Percentiles rank a stretch among this genome's conserved stretches.
Evolutionary conservation across 139 green algal species (phyloP).

Genomic region (Zygnema cylindricum): DNA sequence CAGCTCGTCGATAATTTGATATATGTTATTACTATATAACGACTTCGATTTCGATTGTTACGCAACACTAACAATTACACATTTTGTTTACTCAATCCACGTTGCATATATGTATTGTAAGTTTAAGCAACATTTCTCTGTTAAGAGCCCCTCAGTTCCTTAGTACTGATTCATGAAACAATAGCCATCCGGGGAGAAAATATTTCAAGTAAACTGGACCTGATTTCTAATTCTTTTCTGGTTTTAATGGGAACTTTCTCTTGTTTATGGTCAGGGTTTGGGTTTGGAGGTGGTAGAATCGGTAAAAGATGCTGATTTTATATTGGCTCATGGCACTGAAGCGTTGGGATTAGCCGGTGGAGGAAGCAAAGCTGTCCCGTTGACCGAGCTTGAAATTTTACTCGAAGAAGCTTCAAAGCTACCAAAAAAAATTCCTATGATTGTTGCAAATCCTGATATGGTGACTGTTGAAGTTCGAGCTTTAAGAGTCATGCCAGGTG

Average conservation of each 20-base stretch:
- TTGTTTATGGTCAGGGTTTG: conserved; percentile 31
- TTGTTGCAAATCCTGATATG: conserved; percentile 83
- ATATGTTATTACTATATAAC: too few relatives aligned
- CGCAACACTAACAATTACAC: too few relatives aligned
- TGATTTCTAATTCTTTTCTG: too few relatives aligned
- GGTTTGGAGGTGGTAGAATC: conserved; percentile 52
- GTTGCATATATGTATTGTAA: too few relatives aligned
- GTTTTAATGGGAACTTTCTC: background rate
- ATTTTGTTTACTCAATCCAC: too few relatives aligned
- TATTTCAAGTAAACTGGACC: too few relatives aligned
- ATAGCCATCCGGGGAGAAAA: too few relatives aligned
- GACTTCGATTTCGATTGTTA: too few relatives aligned
- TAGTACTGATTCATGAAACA: too few relatives aligned
- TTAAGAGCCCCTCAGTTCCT: too few relatives aligned
- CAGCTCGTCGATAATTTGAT: too few relatives aligned
- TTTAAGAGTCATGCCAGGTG: conserved; percentile 54
- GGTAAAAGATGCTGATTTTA: conserved; percentile 78
- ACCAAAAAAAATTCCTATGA: conserved; percentile 68
- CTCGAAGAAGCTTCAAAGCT: conserved; percentile 11
- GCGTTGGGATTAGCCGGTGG: conserved; percentile 42
- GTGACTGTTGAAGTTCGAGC: conserved; percentile 55
- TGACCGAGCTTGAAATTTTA: conserved; percentile 41
- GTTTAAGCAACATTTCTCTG: too few relatives aligned
- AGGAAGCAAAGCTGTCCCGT: background rate
- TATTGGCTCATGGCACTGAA: conserved; percentile 90